Conservation (phyloP, 73 alveolate species). For the Paramecium octaurelia region DNA sequence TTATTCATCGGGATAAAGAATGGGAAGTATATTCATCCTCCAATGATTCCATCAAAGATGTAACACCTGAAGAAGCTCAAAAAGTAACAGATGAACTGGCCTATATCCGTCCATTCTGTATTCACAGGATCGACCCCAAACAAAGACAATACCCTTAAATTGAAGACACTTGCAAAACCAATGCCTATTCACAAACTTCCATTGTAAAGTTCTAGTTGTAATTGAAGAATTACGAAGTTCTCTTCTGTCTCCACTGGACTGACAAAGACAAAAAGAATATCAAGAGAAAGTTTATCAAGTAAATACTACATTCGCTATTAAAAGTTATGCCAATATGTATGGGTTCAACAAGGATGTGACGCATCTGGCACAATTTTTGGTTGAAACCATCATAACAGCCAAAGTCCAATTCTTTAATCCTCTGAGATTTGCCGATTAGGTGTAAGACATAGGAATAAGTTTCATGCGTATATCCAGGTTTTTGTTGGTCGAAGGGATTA, state of each 20-base stretch:
- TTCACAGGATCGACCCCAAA: background rate
- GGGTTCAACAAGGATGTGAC: conserved; percentile 42
- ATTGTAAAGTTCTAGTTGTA: conserved; percentile 1
- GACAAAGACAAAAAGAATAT: conserved; percentile 46
- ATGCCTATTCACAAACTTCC: background rate
- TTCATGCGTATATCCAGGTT: conserved; percentile 41
- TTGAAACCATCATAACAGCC: conserved; percentile 34
- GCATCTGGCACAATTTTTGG: conserved; percentile 18
- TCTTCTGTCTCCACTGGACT: conserved; percentile 36
- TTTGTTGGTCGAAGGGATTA: conserved; percentile 27
- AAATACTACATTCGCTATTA: background rate
- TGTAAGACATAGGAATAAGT: conserved; percentile 21
- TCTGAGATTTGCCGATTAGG: conserved; percentile 14
- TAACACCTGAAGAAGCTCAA: conserved; percentile 31
- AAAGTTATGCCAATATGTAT: conserved; percentile 45
- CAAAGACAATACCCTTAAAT: background rate
- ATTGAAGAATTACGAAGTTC: conserved; percentile 21
- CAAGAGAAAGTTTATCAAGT: conserved; percentile 38
- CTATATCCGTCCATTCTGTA: conserved; percentile 26
- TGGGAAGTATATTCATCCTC: conserved; percentile 25
- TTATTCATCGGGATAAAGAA: conserved; percentile 20
- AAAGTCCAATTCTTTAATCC: conserved; percentile 44
- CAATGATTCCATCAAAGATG: conserved; percentile 42
- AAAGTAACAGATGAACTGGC: conserved; percentile 2
- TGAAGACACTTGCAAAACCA: background rate